Evolutionary conservation across 1,284 basidiomycete species (phyloP).

Genomic region (Malassezia restricta): DNA sequence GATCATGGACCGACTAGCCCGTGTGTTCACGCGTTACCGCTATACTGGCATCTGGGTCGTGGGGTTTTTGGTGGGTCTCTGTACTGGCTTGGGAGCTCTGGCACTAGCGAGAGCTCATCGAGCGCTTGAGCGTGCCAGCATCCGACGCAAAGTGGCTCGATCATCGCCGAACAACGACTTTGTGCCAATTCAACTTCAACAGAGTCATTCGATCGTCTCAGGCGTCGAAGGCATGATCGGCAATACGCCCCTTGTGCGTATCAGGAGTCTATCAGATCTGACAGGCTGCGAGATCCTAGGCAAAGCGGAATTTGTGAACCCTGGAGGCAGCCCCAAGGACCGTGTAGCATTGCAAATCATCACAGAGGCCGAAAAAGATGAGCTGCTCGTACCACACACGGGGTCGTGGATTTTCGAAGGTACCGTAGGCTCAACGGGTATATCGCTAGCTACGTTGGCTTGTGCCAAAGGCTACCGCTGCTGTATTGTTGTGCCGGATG

Average conservation of each 20-base stretch:
- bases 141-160: conserved; percentile 1
- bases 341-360: conserved; percentile 70
- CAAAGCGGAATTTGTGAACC: conserved; percentile 95
- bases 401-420: conserved; percentile 93
- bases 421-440: conserved; percentile 81
- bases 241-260: conserved; percentile 83
- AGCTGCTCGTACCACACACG: conserved; percentile 70
- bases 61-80: conserved; percentile 32
- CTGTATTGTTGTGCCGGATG: conserved; percentile 48
- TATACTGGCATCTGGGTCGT: conserved; percentile 20
- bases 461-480: conserved; percentile 55
- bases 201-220: conserved; percentile 2
- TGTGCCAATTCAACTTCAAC: conserved; percentile 6
- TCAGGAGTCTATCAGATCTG: conserved; percentile 76
- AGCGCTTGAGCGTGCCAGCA: background rate
- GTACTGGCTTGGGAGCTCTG: conserved; percentile 22
- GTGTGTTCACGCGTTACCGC: background rate
- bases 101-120: conserved; percentile 10
- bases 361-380: conserved; percentile 75
- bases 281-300: conserved; percentile 88
- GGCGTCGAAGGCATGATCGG: conserved; percentile 40
- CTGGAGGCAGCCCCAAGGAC: conserved; percentile 95
- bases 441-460: conserved; percentile 73
- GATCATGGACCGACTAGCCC: background rate
- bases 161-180: conserved; percentile 21